Evolutionary conservation across 2,329 filamentous ascomycete species (phyloP).

Genomic region (Neonectria ditissima): DNA sequence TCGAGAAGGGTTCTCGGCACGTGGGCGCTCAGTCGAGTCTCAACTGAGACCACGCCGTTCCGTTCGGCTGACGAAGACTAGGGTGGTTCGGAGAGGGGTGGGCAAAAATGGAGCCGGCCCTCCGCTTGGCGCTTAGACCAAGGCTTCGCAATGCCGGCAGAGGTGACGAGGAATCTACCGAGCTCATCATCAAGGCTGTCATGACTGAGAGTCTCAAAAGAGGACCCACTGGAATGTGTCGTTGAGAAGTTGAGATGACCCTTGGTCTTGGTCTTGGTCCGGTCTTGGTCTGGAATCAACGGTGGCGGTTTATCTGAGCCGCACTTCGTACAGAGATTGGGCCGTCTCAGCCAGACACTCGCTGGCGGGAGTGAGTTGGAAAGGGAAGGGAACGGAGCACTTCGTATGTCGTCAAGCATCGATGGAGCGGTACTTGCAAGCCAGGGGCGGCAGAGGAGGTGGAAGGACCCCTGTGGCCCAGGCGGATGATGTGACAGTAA

Average conservation of each 20-base stretch:
- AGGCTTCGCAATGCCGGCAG: constrained; percentile 6
- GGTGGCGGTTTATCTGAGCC: constrained; percentile 21
- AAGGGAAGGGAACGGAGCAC: neutral
- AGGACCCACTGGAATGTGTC: constrained; percentile 30
- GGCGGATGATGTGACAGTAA: constrained; percentile 22
- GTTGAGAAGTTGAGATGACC: constrained; percentile 10
- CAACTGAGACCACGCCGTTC: constrained; percentile 26
- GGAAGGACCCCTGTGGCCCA: neutral
- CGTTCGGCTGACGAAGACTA: constrained; percentile 26
- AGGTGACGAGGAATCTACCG: neutral
- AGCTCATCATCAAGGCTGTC: constrained; percentile 2
- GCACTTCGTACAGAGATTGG: constrained; percentile 12
- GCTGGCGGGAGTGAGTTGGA: neutral
- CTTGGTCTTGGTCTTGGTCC: constrained; percentile 25
- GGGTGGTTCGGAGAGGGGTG: constrained; percentile 16
- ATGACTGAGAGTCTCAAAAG: constrained; percentile 10
- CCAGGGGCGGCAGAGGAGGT: constrained; percentile 23
- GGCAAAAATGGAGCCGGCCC: constrained; percentile 10
- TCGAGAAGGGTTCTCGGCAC: constrained; percentile 38
- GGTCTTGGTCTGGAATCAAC: constrained; percentile 22
- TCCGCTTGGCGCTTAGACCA: constrained; percentile 5
- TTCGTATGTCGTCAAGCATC: neutral
- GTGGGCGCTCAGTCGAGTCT: constrained; percentile 26
- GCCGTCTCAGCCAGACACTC: constrained; percentile 20
- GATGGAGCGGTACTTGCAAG: constrained; percentile 28